Conservation (phyloP, 371 early-diverging fungal genomes). For the Scutellospora calospora region DNA sequence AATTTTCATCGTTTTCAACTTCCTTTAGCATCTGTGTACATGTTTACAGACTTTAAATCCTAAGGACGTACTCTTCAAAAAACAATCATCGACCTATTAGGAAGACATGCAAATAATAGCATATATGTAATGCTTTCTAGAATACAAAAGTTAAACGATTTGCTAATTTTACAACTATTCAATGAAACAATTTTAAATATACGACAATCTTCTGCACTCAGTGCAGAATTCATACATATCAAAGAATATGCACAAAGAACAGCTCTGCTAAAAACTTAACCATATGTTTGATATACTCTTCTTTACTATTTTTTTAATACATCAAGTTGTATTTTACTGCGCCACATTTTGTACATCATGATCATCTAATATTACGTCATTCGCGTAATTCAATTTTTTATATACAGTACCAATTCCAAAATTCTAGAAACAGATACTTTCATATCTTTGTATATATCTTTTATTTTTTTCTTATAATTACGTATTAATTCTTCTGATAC, state of each 20-base stretch:
- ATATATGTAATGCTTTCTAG: background rate
- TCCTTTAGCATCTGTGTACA: background rate
- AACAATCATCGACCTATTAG: background rate
- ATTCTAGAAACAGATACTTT: no score
- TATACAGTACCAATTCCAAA: no score
- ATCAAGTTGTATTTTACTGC: no score
- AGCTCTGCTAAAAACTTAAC: background rate
- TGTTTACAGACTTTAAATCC: background rate
- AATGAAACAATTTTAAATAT: background rate
- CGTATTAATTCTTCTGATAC: no score
- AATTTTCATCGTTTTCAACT: background rate
- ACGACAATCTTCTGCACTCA: background rate
- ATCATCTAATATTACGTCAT: no score
- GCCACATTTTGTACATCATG: no score
- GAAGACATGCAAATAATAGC: background rate
- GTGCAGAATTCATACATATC: background rate
- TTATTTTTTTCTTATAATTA: no score
- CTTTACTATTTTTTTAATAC: no score
- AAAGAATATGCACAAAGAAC: background rate
- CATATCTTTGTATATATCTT: no score
- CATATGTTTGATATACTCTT: background rate
- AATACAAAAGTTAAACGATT: background rate
- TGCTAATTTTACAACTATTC: background rate
- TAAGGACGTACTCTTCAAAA: conserved; percentile 4
- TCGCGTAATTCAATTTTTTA: no score